Base-by-base conservation (phyloP, 345 rosid genomes). In the Aquilaria malaccensis region DNA sequence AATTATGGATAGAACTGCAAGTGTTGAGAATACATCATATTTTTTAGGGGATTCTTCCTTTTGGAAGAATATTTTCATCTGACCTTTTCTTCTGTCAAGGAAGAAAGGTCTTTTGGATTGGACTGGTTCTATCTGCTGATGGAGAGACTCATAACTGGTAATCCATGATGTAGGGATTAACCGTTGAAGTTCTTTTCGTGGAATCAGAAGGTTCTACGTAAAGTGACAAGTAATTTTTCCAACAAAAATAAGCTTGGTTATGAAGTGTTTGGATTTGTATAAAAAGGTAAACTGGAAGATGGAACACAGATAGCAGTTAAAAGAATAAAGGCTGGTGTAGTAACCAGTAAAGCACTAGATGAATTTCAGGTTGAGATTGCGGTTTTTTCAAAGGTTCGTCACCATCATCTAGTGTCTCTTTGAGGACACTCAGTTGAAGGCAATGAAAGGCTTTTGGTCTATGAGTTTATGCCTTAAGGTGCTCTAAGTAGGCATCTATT, bases 271-370 rank as follows among this genome's bases (percentile, higher is more conserved):
- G 86, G 86, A 48, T 72, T 73, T 12, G 83, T 82, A 22, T 79
- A 82, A 43, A 82, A 77, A 59, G 86, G 86, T 22, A 81, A 76
- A 64, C 63, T 82, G n/a, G 77, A 75, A 30, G 81, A 79, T 50
- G 86, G 86, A 13, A 79, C 86, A 10, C 66, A 73, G 46, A 74
- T 82, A 57, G 83, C 86, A 7, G 80, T 82, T 31, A 82, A 82
- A 68, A 79, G 80, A 67, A 82, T 82, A 83, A 82, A 82, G 53
- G 72, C 73, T 45, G 80, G 78, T 7, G 60, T 71, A 6, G 52
- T 71, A 0, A 63, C 67, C 63, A 59, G 61, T 64, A 77, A 82
- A 71, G 80, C 72, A 7, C 10, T 73, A 49, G 75, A 70, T 6
- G 86, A 79, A 69, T 82, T 79, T 68, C 78, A 71, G 47, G 72